phyloP scores from a whole-genome alignment of 2,329 filamentous ascomycete species.

The Chaetomium sp. region DNA sequence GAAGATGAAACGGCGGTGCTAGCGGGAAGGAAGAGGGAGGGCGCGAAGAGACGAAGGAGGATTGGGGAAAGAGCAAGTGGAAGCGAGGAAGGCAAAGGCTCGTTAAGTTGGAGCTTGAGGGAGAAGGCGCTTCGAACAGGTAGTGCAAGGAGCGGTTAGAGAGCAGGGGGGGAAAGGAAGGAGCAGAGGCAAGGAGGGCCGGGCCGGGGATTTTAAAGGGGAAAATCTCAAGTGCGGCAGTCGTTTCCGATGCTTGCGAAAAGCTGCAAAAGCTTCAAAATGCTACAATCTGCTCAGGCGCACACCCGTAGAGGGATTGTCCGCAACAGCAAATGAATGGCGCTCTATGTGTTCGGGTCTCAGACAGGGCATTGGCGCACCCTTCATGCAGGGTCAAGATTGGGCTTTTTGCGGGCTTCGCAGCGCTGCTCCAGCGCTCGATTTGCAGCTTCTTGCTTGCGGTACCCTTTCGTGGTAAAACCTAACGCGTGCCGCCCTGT shows the following conservation, averaged over 20 bases:
- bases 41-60: no score
- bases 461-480: slow-evolving; percentile 28
- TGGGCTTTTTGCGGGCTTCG: slow-evolving; percentile 10
- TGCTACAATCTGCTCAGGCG: slow-evolving; percentile 1
- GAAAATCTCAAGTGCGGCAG: slow-evolving; percentile 1
- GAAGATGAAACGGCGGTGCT: no score
- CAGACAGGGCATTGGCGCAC: slow-evolving; percentile 14
- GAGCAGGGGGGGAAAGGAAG: background rate
- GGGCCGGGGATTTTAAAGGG: slow-evolving; percentile 5
- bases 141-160: background rate
- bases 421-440: no score
- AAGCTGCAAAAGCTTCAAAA: background rate
- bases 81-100: no score
- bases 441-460: slow-evolving; percentile 3
- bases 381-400: slow-evolving; percentile 18
- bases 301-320: slow-evolving; percentile 7
- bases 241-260: background rate
- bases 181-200: background rate
- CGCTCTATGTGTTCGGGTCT: slow-evolving; percentile 20
- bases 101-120: no score
- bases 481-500: slow-evolving; percentile 18
- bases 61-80: no score
- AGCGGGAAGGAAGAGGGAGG: no score
- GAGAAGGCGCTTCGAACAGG: background rate
- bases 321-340: slow-evolving; percentile 22